These are phyloP conservation scores for Eucommia ulmoides DNA, from an alignment of 257 asterid species.

Conservation along the genomic window DNA sequence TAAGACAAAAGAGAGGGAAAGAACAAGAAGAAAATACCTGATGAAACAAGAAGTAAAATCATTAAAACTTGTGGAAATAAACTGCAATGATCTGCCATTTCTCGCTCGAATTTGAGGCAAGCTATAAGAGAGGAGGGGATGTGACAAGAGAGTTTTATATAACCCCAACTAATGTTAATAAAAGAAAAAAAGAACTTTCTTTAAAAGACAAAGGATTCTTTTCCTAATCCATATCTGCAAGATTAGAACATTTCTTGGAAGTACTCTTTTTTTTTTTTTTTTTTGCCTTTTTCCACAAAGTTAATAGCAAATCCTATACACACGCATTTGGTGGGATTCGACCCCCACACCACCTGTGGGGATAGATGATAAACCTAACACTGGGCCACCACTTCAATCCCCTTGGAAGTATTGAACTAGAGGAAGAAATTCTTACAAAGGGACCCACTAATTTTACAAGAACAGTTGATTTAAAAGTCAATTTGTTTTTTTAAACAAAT, in stretches of 20 bases:
- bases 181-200: constrained; percentile 3
- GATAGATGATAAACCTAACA: too few species aligned
- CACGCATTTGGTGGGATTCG: too few species aligned
- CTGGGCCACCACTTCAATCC: too few species aligned
- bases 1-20: background rate
- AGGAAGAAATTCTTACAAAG: too few species aligned
- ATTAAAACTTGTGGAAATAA: constrained; percentile 4
- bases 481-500: too few species aligned
- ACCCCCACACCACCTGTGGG: too few species aligned
- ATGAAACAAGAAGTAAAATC: constrained; percentile 19
- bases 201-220: constrained; percentile 16
- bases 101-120: background rate
- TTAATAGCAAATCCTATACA: too few species aligned
- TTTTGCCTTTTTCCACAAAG: too few species aligned
- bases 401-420: too few species aligned
- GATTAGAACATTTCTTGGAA: constrained; percentile 32
- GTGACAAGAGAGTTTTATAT: constrained; percentile 16
- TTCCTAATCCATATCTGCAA: constrained; percentile 15
- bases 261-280: too few species aligned
- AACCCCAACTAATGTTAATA: background rate
- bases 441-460: too few species aligned
- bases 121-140: constrained; percentile 16
- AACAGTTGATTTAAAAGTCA: too few species aligned
- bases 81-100: constrained; percentile 14
- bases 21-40: constrained; percentile 20